These are phyloP conservation scores for Stereum hirsutum DNA, from an alignment of 1,284 basidiomycete genomes.

Conservation along the genomic window DNA sequence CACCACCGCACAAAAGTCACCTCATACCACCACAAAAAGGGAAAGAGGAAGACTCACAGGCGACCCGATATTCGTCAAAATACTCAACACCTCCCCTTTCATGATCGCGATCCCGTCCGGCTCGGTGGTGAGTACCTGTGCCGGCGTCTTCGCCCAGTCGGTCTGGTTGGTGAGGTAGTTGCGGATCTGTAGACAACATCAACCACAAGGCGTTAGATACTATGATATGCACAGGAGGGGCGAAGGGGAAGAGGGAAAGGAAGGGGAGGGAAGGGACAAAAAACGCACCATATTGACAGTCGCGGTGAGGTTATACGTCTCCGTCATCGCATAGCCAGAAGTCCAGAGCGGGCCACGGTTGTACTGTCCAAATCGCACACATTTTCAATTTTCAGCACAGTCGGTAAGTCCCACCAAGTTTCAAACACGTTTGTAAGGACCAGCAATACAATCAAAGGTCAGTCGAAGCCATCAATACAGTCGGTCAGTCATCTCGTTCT, in stretches of 20 bases:
- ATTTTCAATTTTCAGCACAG: background rate
- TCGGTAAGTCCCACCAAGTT: too few relatives aligned
- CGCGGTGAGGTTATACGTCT: slow-evolving; percentile 50
- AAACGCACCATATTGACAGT: slow-evolving; percentile 50
- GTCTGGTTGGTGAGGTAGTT: slow-evolving; percentile 56
- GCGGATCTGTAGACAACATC: slow-evolving; percentile 40
- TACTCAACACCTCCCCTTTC: slow-evolving; percentile 62
- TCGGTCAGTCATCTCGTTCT: too few relatives aligned
- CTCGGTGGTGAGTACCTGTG: slow-evolving; percentile 49
- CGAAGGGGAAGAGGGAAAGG: background rate
- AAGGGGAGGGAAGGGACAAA: too few relatives aligned
- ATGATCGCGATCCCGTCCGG: slow-evolving; percentile 56
- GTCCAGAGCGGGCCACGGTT: slow-evolving; percentile 78
- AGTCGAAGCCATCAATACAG: too few relatives aligned
- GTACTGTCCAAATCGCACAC: slow-evolving; percentile 24
- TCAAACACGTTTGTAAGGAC: too few relatives aligned
- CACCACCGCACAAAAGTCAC: too few relatives aligned
- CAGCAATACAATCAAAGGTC: too few relatives aligned
- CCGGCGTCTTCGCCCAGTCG: slow-evolving; percentile 49
- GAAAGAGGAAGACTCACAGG: slow-evolving; percentile 34
- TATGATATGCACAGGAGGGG: background rate
- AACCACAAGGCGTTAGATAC: too few relatives aligned
- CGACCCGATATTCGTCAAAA: slow-evolving; percentile 73
- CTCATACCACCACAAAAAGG: too few relatives aligned
- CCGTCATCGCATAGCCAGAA: slow-evolving; percentile 53